phyloP scores from a whole-genome alignment of 257 asterid genomes.

The Orobanche coerulescens region DNA sequence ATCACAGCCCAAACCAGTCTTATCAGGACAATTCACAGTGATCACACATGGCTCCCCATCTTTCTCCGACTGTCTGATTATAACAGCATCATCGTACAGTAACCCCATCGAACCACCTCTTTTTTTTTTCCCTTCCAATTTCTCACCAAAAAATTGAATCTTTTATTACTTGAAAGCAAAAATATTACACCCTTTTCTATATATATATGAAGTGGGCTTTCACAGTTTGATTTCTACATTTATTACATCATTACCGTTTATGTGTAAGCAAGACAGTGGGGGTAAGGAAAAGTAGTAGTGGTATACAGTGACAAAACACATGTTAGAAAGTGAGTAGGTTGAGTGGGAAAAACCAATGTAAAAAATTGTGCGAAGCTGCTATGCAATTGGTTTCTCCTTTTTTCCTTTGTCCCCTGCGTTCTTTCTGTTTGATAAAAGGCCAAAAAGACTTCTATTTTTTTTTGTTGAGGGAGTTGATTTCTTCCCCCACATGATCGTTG shows the following conservation, averaged over 20 bases:
- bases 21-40: conserved; percentile 84
- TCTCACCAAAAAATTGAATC: conserved; percentile 14
- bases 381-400: neutral
- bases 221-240: neutral
- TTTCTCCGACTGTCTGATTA: conserved; percentile 51
- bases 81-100: conserved; percentile 65
- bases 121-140: neutral
- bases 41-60: conserved; percentile 71
- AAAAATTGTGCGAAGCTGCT: neutral
- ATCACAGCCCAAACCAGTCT: conserved; percentile 85
- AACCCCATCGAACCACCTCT: conserved; percentile 37
- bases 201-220: conserved; percentile 11
- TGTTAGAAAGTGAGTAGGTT: conserved; percentile 25
- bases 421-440: neutral
- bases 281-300: conserved; percentile 20
- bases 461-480: conserved; percentile 7
- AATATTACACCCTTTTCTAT: neutral
- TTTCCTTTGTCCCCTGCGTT: neutral
- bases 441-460: neutral
- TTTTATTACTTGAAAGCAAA: neutral
- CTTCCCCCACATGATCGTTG: conserved; percentile 6
- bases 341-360: neutral
- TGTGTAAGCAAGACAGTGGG: conserved; percentile 11
- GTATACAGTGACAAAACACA: conserved; percentile 39
- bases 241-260: conserved; percentile 6